phyloP scores from a whole-genome alignment of 2,329 filamentous ascomycete species.

The Epichloe sibirici region DNA sequence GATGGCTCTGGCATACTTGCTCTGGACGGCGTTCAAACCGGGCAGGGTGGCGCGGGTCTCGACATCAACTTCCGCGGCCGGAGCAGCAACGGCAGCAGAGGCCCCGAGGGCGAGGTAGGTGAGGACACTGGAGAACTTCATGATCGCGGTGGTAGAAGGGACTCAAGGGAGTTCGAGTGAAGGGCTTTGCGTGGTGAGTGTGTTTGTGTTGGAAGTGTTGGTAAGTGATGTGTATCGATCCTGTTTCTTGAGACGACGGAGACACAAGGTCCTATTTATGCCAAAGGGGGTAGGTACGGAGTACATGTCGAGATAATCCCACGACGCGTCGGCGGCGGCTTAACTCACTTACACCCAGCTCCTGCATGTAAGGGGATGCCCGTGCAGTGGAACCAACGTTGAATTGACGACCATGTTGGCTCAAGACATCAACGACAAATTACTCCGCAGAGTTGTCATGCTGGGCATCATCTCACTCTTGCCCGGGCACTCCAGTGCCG shows the following conservation, averaged over 20 bases:
- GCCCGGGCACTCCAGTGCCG: background rate
- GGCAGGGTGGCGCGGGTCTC: slow-evolving; percentile 9
- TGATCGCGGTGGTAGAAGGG: background rate
- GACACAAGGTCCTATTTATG: background rate
- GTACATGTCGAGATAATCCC: background rate
- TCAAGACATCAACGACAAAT: background rate
- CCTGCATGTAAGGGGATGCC: background rate
- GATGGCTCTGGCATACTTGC: slow-evolving; percentile 10
- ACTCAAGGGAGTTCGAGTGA: background rate
- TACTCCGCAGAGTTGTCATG: background rate
- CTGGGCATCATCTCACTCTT: background rate
- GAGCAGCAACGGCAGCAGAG: background rate
- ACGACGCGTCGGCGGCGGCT: background rate
- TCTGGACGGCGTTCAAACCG: slow-evolving; percentile 10
- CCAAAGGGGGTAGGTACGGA: background rate
- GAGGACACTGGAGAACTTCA: slow-evolving; percentile 6
- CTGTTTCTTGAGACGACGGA: no score
- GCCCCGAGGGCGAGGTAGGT: background rate
- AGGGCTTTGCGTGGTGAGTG: background rate
- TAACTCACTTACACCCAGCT: background rate
- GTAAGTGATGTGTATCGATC: no score
- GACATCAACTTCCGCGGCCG: background rate
- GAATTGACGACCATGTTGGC: background rate
- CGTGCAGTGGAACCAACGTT: background rate
- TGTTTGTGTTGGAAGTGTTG: background rate